Evolutionary conservation across 306 rosid genomes (phyloP).

Genomic region (Acacia crassicarpa): DNA sequence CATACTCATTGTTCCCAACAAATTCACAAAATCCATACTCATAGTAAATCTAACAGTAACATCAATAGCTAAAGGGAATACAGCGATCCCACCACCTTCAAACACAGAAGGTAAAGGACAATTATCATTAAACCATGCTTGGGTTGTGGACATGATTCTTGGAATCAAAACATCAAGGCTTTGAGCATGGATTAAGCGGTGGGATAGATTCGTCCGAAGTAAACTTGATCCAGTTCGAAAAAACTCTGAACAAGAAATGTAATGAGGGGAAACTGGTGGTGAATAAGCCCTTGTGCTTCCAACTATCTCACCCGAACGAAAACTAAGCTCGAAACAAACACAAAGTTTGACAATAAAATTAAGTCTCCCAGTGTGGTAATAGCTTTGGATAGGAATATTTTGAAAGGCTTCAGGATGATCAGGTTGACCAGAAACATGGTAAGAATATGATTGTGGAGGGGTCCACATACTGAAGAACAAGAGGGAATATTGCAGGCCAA

Average conservation of each 20-base stretch:
- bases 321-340: background rate
- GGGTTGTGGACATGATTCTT: background rate
- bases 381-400: background rate
- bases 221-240: background rate
- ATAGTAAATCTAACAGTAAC: background rate
- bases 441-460: background rate
- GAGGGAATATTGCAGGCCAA: too few species aligned
- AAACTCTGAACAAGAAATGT: background rate
- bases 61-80: background rate
- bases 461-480: too few species aligned
- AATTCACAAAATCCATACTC: too few species aligned
- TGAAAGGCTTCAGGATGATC: background rate
- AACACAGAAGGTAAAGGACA: accelerated
- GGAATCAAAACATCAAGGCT: background rate
- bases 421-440: background rate
- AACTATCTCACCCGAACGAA: background rate
- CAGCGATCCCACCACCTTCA: too few species aligned
- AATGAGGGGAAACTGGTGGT: background rate
- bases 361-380: too few species aligned
- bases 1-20: too few species aligned
- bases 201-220: background rate
- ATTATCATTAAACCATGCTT: background rate
- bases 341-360: background rate
- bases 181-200: background rate
- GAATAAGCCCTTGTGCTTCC: background rate